Percentiles rank a stretch among this genome's conserved stretches.
Conservation (phyloP, 768 basidiomycete species). For the Tulasnella sp. region DNA sequence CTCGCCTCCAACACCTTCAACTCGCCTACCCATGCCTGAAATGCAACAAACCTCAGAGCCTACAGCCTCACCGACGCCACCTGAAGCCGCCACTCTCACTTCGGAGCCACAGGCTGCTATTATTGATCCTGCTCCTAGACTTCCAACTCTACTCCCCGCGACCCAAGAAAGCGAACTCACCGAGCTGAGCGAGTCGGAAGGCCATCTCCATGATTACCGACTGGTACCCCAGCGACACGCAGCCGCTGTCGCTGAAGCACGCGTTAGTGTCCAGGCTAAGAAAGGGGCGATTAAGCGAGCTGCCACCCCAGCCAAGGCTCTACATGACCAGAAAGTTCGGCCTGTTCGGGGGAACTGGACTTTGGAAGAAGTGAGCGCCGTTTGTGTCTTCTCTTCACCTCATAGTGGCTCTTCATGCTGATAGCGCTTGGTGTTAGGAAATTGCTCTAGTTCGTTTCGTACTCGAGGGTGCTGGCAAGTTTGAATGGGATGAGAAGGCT, state of each 20-base stretch:
- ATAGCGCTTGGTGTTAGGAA: not conserved
- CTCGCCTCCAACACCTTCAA: not conserved
- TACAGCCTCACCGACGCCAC: not conserved
- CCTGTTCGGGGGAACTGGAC: not conserved
- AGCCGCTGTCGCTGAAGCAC: not conserved
- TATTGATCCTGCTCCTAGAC: not conserved
- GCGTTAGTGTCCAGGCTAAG: not conserved
- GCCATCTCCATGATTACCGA: not conserved
- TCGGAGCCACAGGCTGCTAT: not conserved
- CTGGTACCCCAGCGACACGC: not conserved
- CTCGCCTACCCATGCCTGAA: not conserved
- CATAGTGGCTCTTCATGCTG: not conserved
- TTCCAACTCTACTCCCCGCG: not conserved
- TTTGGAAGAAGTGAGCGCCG: not conserved
- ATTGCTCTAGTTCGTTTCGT: not conserved
- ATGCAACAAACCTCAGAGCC: not conserved
- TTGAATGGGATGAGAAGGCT: not conserved
- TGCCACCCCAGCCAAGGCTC: not conserved
- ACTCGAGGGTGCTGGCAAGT: not conserved
- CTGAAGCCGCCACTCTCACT: not conserved
- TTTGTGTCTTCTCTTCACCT: not conserved
- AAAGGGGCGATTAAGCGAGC: not conserved
- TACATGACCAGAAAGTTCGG: not conserved
- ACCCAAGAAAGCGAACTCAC: not conserved
- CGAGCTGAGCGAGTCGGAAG: not conserved